Base-by-base conservation (phyloP, 2,329 filamentous ascomycete species). In the Macrophomina tecta region DNA sequence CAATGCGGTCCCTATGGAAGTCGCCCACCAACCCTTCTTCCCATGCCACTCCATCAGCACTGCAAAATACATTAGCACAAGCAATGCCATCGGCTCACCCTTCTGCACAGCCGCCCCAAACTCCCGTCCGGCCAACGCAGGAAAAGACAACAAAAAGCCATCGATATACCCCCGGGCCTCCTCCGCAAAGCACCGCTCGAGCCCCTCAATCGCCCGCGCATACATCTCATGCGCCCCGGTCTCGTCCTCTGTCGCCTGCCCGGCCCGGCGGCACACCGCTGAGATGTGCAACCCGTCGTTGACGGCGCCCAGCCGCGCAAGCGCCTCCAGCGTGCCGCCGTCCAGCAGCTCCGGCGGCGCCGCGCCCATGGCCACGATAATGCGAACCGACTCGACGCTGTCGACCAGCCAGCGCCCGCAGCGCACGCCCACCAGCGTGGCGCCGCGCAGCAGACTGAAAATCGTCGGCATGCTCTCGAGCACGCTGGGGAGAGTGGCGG, bases 11-110 rank as follows among this genome's bases (percentile, higher is more conserved):
- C 56, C 56, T 6, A 61, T 12, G 2, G 5, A 16, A 7, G 8
- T 5, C n/a, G 42, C 56, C 56, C 56, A 61, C 56, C 56, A 61
- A 28, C 11, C 28, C 56, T 48, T 48, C 28, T 23, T 18, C 6
- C 42, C 36, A 8, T 46, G 42, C 14, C 16, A 3, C 6, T 61
- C 56, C 1, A 61, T n/a, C 4, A 46, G 30, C 14, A 48, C 56
- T 16, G 40, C 56, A 11, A 14, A 61, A 28, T 61, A 28, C 56
- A 34, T 34, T 7, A 61, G 42, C 2, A 61, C 32, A 3, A 61
- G 42, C 8, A 61, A n/a, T 2, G 56, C 56, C 40, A 61, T 60
- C 16, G 56, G 56, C 2, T 48, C 42, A 30, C 7, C 14, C 14
- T n/a, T 46, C 18, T 23, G 11, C 12, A 61, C 14, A 12, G 40